These are phyloP conservation scores for Fusarium staphyleae DNA, from an alignment of 2,329 filamentous ascomycete species.

Conservation along the genomic window DNA sequence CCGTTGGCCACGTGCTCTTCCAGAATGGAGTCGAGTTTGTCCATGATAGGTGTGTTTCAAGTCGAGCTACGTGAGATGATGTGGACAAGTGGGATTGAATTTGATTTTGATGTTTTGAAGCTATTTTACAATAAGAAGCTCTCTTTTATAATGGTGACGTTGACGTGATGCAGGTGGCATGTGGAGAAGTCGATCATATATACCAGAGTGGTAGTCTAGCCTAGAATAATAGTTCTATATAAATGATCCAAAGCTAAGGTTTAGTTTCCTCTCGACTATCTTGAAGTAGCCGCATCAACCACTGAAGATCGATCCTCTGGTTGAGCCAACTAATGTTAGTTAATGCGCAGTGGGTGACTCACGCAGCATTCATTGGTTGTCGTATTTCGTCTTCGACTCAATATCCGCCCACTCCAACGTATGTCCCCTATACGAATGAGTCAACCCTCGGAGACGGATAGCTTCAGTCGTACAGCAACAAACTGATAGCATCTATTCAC, in stretches of 20 bases:
- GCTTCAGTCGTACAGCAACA: background rate
- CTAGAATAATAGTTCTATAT: too few species aligned
- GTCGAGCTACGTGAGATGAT: background rate
- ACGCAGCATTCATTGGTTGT: background rate
- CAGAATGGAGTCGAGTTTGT: constrained; percentile 43
- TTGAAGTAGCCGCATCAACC: background rate
- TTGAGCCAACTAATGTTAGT: too few species aligned
- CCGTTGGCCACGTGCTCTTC: constrained; percentile 40
- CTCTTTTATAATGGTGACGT: background rate
- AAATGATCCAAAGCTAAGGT: too few species aligned
- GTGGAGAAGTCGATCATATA: background rate
- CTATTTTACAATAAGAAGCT: background rate
- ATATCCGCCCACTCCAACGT: too few species aligned
- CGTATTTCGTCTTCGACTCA: background rate
- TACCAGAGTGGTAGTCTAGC: too few species aligned
- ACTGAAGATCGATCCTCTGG: background rate
- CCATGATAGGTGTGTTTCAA: constrained; percentile 29
- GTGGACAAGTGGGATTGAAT: background rate
- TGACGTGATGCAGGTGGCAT: background rate
- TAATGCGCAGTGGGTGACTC: background rate
- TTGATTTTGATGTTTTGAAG: background rate
- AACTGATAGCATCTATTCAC: background rate
- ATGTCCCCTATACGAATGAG: too few species aligned
- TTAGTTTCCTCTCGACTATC: constrained; percentile 3
- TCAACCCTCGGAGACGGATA: background rate